phyloP scores from a whole-genome alignment of 2,329 filamentous ascomycete species.

The Aspergillus novofumigatus region DNA sequence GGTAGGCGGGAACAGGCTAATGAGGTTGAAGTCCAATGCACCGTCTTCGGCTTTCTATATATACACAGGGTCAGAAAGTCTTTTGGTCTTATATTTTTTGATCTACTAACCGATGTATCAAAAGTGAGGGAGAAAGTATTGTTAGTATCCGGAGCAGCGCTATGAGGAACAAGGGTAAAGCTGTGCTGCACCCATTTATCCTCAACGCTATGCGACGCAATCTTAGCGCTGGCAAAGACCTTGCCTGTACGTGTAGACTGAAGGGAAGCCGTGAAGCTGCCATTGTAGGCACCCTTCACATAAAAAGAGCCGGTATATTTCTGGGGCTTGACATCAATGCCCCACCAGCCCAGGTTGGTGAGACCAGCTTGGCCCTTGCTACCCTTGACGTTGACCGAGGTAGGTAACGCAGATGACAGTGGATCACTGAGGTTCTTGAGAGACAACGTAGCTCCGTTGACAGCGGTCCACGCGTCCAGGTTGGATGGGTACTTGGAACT shows the following conservation, averaged over 20 bases:
- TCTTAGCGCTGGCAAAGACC: conserved; percentile 26
- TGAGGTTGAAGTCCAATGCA: conserved; percentile 49
- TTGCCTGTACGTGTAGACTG: conserved; percentile 39
- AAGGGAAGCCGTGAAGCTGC: conserved; percentile 34
- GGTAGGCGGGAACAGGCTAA: conserved; percentile 52
- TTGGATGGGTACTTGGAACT: conserved; percentile 25
- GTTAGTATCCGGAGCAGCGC: conserved; percentile 34
- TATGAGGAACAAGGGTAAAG: conserved; percentile 26
- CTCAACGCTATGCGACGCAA: conserved; percentile 36
- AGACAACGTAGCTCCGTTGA: conserved; percentile 25
- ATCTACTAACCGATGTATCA: conserved; percentile 34
- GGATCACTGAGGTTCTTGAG: conserved; percentile 39
- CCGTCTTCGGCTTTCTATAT: conserved; percentile 32
- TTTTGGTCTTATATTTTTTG: background rate
- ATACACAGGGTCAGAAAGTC: background rate
- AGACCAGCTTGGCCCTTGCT: conserved; percentile 43
- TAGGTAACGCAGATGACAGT: conserved; percentile 43
- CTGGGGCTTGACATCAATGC: conserved; percentile 47
- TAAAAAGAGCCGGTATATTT: conserved; percentile 51
- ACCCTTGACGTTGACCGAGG: conserved; percentile 40
- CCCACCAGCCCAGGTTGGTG: conserved; percentile 50
- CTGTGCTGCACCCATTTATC: conserved; percentile 39
- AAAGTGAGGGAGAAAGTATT: conserved; percentile 52
- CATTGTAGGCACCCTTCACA: conserved; percentile 36
- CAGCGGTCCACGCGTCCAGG: conserved; percentile 28